Percentiles rank a stretch among this genome's conserved stretches.
Evolutionary conservation across 345 rosid species (phyloP).

Genomic region (sweet orange (Citrus sinensis)): DVS_A1.0 CM039163.1:49036501-49037000

Average conservation of each 20-base stretch:
- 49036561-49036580: background rate
- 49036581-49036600: constrained; percentile 6
- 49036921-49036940: constrained; percentile 25
- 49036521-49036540: background rate
- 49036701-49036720: constrained; percentile 4
- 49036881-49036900: constrained; percentile 16
- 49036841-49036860: too few relatives aligned
- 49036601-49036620: background rate
- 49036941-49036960: constrained; percentile 14
- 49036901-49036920: constrained; percentile 24
- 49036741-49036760: constrained; percentile 19
- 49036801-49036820: constrained; percentile 18
- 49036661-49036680: constrained; percentile 14
- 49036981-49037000: constrained; percentile 19
- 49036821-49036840: background rate
- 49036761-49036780: constrained; percentile 7
- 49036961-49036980: constrained; percentile 15
- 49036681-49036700: constrained; percentile 24
- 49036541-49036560: too few relatives aligned
- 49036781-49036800: constrained; percentile 18
- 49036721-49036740: constrained; percentile 5
- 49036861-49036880: constrained; percentile 8
- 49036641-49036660: background rate
- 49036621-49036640: background rate
- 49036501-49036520: background rate